Evolutionary conservation across 2,329 filamentous ascomycete species (phyloP).

Genomic region (Basipetospora chlamydospora): DNA sequence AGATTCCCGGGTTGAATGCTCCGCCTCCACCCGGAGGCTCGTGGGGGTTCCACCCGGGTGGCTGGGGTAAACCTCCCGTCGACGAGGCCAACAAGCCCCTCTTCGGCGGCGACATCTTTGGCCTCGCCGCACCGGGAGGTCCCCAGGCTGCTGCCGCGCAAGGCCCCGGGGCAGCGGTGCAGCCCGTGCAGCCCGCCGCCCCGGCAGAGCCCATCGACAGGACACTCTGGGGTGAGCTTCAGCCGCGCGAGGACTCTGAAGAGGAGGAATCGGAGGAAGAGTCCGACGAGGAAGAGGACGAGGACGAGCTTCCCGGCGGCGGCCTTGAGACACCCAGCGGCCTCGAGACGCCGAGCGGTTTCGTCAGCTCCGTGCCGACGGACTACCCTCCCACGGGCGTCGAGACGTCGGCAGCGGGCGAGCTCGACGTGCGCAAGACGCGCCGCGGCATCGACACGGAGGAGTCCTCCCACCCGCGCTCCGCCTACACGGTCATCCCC

Average conservation of each 20-base stretch:
- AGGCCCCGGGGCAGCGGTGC: too few relatives aligned
- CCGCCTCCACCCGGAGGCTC: slow-evolving; percentile 76
- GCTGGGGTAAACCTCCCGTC: slow-evolving; percentile 89
- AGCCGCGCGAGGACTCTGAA: slow-evolving; percentile 59
- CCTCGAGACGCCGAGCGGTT: slow-evolving; percentile 66
- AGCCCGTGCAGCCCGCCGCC: slow-evolving; percentile 23
- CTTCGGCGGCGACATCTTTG: slow-evolving; percentile 91
- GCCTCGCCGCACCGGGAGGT: slow-evolving; percentile 45
- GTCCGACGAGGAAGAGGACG: slow-evolving; percentile 52
- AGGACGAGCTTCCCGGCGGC: slow-evolving; percentile 44
- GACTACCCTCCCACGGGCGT: slow-evolving; percentile 57
- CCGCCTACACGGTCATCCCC: slow-evolving; percentile 78
- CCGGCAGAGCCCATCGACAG: slow-evolving; percentile 83
- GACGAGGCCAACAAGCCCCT: slow-evolving; percentile 86
- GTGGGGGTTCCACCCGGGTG: slow-evolving; percentile 92
- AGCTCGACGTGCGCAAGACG: slow-evolving; percentile 79
- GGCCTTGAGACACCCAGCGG: slow-evolving; percentile 64
- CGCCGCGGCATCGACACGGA: slow-evolving; percentile 79
- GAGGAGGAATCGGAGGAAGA: slow-evolving; percentile 64
- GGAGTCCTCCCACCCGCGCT: slow-evolving; percentile 57
- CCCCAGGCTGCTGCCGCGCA: too few relatives aligned
- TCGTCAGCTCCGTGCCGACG: slow-evolving; percentile 66
- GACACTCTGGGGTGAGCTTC: slow-evolving; percentile 82
- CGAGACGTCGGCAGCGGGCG: slow-evolving; percentile 64
- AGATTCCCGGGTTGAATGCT: slow-evolving; percentile 86